These are phyloP conservation scores for Parastagonospora avenae DNA, from an alignment of 2,329 filamentous ascomycete genomes.

Conservation along the genomic window DNA sequence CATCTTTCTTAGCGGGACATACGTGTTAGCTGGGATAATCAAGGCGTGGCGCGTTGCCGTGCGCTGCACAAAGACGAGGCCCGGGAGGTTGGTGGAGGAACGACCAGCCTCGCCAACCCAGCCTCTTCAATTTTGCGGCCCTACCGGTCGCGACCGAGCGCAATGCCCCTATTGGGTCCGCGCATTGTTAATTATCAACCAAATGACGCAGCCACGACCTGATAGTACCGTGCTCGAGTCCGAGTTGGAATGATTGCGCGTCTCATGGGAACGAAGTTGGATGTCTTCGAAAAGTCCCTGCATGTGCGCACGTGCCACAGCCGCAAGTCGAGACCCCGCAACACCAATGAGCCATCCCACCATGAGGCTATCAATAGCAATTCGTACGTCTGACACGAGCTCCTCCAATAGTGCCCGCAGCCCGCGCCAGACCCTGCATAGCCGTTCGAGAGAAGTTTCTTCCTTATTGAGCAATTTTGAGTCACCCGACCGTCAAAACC, in stretches of 20 bases:
- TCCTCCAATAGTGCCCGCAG: conserved; percentile 21
- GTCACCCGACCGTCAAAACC: conserved; percentile 26
- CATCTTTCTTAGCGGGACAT: conserved; percentile 35
- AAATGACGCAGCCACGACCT: conserved; percentile 9
- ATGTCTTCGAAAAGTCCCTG: background rate
- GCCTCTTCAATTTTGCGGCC: conserved; percentile 25
- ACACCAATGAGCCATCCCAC: conserved; percentile 26
- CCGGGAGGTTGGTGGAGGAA: conserved; percentile 29
- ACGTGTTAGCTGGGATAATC: conserved; percentile 28
- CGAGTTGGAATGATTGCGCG: conserved; percentile 11
- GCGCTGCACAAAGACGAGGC: conserved; percentile 34
- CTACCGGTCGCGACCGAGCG: conserved; percentile 5
- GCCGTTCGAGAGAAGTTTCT: conserved; percentile 9
- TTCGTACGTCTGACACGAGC: conserved; percentile 11
- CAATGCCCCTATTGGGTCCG: conserved; percentile 13
- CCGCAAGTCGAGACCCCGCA: conserved; percentile 24
- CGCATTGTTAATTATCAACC: background rate
- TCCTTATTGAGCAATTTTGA: conserved; percentile 24
- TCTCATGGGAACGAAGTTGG: background rate
- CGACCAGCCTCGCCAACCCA: conserved; percentile 15
- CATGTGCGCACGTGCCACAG: conserved; percentile 1
- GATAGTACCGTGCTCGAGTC: background rate
- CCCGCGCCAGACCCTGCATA: conserved; percentile 27
- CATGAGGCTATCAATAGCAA: conserved; percentile 30
- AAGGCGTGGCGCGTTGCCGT: conserved; percentile 28